These are phyloP conservation scores for Mortierella sp. DNA, from an alignment of 371 early-diverging fungal genomes.

Conservation along the genomic window DNA sequence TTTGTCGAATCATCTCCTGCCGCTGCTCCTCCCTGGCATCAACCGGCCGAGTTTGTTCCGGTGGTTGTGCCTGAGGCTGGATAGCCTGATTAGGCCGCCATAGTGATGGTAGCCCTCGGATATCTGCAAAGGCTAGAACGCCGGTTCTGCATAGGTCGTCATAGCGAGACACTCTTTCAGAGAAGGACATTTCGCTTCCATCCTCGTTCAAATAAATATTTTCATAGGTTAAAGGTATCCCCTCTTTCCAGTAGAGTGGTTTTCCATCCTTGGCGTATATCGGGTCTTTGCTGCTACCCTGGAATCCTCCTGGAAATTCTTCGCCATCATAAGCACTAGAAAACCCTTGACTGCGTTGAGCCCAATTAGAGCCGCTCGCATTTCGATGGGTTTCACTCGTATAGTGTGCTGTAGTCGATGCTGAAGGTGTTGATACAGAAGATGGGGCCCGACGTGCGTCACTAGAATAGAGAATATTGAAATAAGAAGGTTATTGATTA, in stretches of 20 bases:
- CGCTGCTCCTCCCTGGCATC: constrained; percentile 15
- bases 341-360: not conserved
- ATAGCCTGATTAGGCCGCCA: not conserved
- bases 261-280: constrained; percentile 22
- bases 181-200: constrained; percentile 28
- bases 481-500: not conserved
- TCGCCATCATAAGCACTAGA: not conserved
- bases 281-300: not conserved
- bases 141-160: constrained; percentile 10
- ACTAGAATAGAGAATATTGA: constrained; percentile 1
- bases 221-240: constrained; percentile 28
- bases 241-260: constrained; percentile 27
- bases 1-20: constrained; percentile 34
- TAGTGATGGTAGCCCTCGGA: not conserved
- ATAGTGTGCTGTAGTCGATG: not conserved
- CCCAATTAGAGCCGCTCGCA: not conserved
- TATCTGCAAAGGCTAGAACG: not conserved
- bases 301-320: constrained; percentile 1
- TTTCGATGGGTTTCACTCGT: not conserved
- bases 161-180: constrained; percentile 15
- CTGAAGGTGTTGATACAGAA: not conserved
- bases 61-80: not conserved
- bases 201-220: constrained; percentile 30
- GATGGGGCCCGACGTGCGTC: constrained; percentile 24
- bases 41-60: not conserved